Base-by-base conservation (phyloP, 495 filamentous ascomycete genomes). In the Aeminium ludgeri region DNA sequence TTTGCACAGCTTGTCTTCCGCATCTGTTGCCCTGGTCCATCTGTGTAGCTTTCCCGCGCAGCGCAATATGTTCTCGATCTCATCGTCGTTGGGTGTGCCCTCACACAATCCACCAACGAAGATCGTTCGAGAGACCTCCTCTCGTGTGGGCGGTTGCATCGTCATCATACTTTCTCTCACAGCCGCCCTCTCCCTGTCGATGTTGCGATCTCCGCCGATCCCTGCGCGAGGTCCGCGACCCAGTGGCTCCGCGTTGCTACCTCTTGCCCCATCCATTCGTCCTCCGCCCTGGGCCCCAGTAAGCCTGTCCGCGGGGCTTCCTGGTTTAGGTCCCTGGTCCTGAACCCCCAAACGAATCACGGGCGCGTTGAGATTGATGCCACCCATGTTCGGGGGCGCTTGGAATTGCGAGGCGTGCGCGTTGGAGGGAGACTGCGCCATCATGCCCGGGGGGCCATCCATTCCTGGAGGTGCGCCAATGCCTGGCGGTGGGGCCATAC, bases 301-400 rank as follows among this genome's bases (percentile, higher is more conserved):
- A 8, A 25, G 23, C 23, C 23, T 25, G 5, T 55, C 63, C 20
- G 72, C 60, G 10, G 69, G 62, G n/a, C 67, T 68, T 29, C 28
- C 25, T 5, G 15, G 4, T 12, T 25, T 32, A 1, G n/a, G 20
- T 25, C 23, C 23, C n/a, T 23, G 16, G 28, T 37, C 34, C 34
- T 41, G 45, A 13, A 48, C 39, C 8, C 87, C 87, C 28, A 99
- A 68, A 18, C 89, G 82, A 59, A 99, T 96, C 28, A 96, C 87
- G 36, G 91, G 86, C 15, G 89, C 91, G 56, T 80, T 89, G 62
- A 95, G 93, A 63, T 99, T 95, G 64, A 97, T 94, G 59, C 93
- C 89, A 7, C 89, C 86, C 68, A 95, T 79, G 55, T 89, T 93
- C 32, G 84, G 65, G 1, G 42, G 38, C 17, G 84, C 74, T 65